Evolutionary conservation across 1,284 basidiomycete species (phyloP).

Genomic region (Pseudozyma tsukubaensis): DNA sequence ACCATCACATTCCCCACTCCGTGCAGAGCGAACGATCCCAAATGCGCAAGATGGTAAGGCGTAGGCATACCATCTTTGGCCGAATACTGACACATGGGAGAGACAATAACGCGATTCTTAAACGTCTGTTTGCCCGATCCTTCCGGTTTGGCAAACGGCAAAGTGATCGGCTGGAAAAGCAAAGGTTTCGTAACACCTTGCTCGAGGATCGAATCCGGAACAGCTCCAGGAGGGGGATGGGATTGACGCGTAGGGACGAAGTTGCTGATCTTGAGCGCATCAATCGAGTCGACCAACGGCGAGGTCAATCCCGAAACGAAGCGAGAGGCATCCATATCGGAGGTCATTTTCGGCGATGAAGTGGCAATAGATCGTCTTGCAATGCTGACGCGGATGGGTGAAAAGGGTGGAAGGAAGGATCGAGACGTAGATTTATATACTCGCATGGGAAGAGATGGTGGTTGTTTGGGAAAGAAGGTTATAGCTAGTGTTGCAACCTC

Average conservation of each 20-base stretch:
- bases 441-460: neutral
- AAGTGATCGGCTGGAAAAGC: conserved; percentile 50
- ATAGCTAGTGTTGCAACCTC: too few relatives aligned
- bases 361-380: conserved; percentile 18
- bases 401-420: neutral
- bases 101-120: conserved; percentile 62
- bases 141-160: conserved; percentile 38
- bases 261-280: conserved; percentile 40
- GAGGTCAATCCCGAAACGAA: conserved; percentile 45
- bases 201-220: conserved; percentile 54
- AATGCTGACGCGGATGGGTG: too few relatives aligned
- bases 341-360: conserved; percentile 5
- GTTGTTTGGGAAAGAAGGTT: too few relatives aligned
- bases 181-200: conserved; percentile 51
- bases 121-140: conserved; percentile 30
- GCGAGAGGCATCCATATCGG: conserved; percentile 37
- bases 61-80: conserved; percentile 58
- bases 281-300: conserved; percentile 32
- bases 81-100: conserved; percentile 66
- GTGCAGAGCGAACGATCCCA: conserved; percentile 64
- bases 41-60: conserved; percentile 65
- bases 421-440: neutral
- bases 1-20: conserved; percentile 64
- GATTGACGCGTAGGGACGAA: conserved; percentile 36
- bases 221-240: conserved; percentile 55